Evolutionary conservation across 2,329 filamentous ascomycete species (phyloP).

Genomic region (Cytospora paraplurivora): DNA sequence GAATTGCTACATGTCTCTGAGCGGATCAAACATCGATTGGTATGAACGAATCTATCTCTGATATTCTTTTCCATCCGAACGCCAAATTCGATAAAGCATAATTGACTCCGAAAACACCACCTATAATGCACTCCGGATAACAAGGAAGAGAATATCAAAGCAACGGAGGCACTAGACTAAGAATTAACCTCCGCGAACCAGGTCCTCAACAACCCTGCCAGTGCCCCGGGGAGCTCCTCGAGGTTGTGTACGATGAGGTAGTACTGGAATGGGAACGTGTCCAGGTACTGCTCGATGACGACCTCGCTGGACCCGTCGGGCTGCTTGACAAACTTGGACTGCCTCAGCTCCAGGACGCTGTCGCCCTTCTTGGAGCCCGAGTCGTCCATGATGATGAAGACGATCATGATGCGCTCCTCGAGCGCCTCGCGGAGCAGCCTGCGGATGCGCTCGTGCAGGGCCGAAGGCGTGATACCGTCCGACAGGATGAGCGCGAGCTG

Average conservation of each 20-base stretch:
- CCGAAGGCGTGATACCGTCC: constrained; percentile 84
- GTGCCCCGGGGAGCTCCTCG: constrained; percentile 82
- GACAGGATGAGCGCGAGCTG: constrained; percentile 92
- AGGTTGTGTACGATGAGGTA: constrained; percentile 94
- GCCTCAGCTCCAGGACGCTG: constrained; percentile 84
- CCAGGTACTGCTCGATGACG: constrained; percentile 86
- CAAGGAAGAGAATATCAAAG: no score
- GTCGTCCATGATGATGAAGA: constrained; percentile 94
- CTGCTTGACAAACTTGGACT: constrained; percentile 78
- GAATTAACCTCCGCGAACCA: constrained; percentile 82
- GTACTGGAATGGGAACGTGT: constrained; percentile 95
- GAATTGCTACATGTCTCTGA: neutral
- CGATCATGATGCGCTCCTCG: constrained; percentile 95
- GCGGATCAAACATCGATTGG: neutral
- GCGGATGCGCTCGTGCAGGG: constrained; percentile 79
- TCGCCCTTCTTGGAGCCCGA: constrained; percentile 49
- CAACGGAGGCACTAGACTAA: constrained; percentile 1
- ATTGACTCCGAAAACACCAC: neutral
- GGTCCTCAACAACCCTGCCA: constrained; percentile 86
- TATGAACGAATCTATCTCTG: neutral
- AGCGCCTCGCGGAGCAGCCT: constrained; percentile 82
- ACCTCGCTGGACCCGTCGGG: constrained; percentile 64
- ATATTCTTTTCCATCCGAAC: constrained; percentile 1
- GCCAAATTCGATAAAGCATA: neutral
- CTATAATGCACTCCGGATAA: neutral